These are phyloP conservation scores for Trichoderma sp. DNA, from an alignment of 2,329 filamentous ascomycete species.

Conservation along the genomic window DNA sequence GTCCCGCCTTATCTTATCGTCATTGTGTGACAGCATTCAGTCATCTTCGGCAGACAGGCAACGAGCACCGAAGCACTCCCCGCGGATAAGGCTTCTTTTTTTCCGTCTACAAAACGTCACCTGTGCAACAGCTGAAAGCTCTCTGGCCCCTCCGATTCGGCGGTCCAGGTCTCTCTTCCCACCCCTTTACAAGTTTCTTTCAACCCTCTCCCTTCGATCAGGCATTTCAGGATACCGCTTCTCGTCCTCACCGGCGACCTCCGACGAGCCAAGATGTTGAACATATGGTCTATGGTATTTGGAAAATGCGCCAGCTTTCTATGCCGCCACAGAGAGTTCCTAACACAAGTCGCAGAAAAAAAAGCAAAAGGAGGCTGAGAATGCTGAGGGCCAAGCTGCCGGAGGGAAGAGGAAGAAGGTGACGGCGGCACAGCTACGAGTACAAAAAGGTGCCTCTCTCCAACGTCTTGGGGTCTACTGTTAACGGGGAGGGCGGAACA, in stretches of 20 bases:
- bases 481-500: not conserved
- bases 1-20: slow-evolving; percentile 19
- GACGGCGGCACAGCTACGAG: slow-evolving; percentile 88
- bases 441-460: slow-evolving; percentile 75
- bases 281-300: slow-evolving; percentile 98
- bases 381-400: slow-evolving; percentile 67
- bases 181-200: not conserved
- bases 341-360: slow-evolving; percentile 65
- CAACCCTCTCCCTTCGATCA: not conserved
- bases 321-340: not conserved
- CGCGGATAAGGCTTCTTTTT: slow-evolving; percentile 11
- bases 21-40: slow-evolving; percentile 20
- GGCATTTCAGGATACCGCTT: not conserved
- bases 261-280: slow-evolving; percentile 71
- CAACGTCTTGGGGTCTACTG: not conserved
- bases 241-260: not conserved
- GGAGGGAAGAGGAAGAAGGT: slow-evolving; percentile 97
- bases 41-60: slow-evolving; percentile 8
- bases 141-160: not conserved
- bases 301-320: not conserved
- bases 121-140: not conserved
- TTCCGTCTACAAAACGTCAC: not conserved
- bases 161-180: not conserved
- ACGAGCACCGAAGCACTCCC: slow-evolving; percentile 14
- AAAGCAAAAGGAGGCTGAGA: slow-evolving; percentile 92